Conservation (phyloP, 208 protist genomes). For the Crithidia bombi region DNA sequence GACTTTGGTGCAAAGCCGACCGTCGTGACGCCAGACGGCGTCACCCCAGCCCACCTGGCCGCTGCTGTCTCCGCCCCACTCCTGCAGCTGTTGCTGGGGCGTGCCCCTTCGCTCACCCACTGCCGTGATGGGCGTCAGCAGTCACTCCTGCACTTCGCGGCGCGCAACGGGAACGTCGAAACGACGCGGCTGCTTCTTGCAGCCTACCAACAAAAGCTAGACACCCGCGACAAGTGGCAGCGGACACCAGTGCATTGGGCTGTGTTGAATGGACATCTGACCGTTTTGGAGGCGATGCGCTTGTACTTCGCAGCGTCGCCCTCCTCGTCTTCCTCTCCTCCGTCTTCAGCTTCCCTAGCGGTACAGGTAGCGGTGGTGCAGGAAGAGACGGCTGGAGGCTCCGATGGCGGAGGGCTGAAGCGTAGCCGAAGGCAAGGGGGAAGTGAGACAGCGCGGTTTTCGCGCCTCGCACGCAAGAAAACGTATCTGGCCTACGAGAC, state of each 20-base stretch:
- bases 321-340: not conserved
- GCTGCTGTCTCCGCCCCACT: slow-evolving; percentile 31
- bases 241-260: slow-evolving; percentile 71
- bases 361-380: not conserved
- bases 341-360: not conserved
- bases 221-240: slow-evolving; percentile 70
- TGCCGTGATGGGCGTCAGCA: slow-evolving; percentile 60
- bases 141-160: slow-evolving; percentile 69
- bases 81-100: slow-evolving; percentile 26
- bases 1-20: slow-evolving; percentile 40
- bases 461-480: slow-evolving; percentile 45
- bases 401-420: not conserved
- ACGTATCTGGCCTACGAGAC: slow-evolving; percentile 61
- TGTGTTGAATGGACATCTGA: slow-evolving; percentile 45
- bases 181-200: slow-evolving; percentile 37
- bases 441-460: slow-evolving; percentile 24
- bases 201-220: slow-evolving; percentile 27
- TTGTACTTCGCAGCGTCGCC: slow-evolving; percentile 1
- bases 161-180: slow-evolving; percentile 37
- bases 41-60: slow-evolving; percentile 59
- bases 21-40: slow-evolving; percentile 50
- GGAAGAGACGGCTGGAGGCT: not conserved
- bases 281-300: slow-evolving; percentile 40
- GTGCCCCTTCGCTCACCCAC: slow-evolving; percentile 9
- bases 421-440: slow-evolving; percentile 1